Evolutionary conservation across 2,329 filamentous ascomycete species (phyloP).

Genomic region (Neofusicoccum umdonicola): DNA sequence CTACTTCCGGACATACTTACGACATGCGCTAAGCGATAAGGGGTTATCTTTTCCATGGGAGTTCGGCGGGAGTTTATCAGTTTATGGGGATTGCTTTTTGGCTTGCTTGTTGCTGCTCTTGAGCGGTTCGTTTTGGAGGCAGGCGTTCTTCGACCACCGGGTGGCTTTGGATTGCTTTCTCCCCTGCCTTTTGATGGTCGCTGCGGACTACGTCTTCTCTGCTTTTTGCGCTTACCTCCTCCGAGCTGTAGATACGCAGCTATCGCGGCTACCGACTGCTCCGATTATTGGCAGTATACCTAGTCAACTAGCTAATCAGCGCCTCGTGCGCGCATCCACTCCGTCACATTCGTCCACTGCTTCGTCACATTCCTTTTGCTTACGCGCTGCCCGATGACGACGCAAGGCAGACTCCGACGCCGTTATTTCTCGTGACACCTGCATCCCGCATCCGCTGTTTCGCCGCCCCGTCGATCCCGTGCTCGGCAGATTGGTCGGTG

Average conservation of each 20-base stretch:
- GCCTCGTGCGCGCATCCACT: not conserved
- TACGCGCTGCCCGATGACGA: constrained; percentile 11
- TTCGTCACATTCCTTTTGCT: constrained; percentile 6
- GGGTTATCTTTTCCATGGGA: constrained; percentile 5
- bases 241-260: constrained; percentile 12
- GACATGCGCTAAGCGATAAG: constrained; percentile 11
- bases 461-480: constrained; percentile 11
- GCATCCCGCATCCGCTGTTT: not conserved
- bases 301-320: constrained; percentile 14
- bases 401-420: not conserved
- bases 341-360: not conserved
- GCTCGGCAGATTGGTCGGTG: constrained; percentile 4
- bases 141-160: constrained; percentile 13
- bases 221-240: not conserved
- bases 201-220: not conserved
- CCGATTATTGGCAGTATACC: constrained; percentile 5
- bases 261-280: constrained; percentile 5
- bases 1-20: constrained; percentile 14
- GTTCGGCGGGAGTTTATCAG: constrained; percentile 2
- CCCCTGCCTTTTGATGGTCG: not conserved
- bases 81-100: constrained; percentile 4
- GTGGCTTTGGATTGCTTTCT: constrained; percentile 17
- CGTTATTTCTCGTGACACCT: constrained; percentile 15
- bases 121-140: constrained; percentile 15
- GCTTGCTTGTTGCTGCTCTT: constrained; percentile 14